Base-by-base conservation (phyloP, 176 grass and related monocot species). In the Carex cristatella region DNA sequence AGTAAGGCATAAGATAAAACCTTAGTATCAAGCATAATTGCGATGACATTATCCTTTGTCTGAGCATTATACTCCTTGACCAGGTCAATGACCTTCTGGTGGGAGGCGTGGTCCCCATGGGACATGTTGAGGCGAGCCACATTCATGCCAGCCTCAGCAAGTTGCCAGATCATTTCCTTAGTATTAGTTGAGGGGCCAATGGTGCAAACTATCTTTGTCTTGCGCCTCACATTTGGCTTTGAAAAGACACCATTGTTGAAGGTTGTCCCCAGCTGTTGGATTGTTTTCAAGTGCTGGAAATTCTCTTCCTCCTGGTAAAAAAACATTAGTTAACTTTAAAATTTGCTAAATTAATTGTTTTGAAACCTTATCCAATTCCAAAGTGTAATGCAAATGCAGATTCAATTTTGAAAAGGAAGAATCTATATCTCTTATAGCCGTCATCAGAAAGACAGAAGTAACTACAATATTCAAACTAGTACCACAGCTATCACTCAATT, bases 191-290 rank as follows among this genome's bases (percentile, higher is more conserved):
- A 94, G 15, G 96, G 96, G 57, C 93, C 96, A 12, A 99, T 99
- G n/a, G 93, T 99, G 87, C 96, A 99, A 56, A 94, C 91, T 2
- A 99, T 99, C 90, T 99, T 95, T 7, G 96, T 99, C 89, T 99
- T 94, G 83, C 96, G 93, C 59, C 88, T 89, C 77, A 94, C 93
- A 81, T 92, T 95, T 37, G 93, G 96, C 67, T 94, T 99, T 76
- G 93, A 89, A 91, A 89, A 94, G 31, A 92, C 85, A 68, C 91
- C 88, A 77, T 85, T 87, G 6, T 63, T 63, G 15, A 89, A 44
- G 68, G 84, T 60, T 42, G 91, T 85, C 72, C 91, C 88, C 31
- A 88, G 66, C 64, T 94, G 88, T 62, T 92, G 93, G 73, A 99
- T 87, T 85, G 84, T 92, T 85, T 94, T 95, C 77, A 99, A 83